Percentiles rank a stretch among this genome's conserved stretches.
Evolutionary conservation across 345 rosid species (phyloP).

Genomic region (Populus euphratica): DNA sequence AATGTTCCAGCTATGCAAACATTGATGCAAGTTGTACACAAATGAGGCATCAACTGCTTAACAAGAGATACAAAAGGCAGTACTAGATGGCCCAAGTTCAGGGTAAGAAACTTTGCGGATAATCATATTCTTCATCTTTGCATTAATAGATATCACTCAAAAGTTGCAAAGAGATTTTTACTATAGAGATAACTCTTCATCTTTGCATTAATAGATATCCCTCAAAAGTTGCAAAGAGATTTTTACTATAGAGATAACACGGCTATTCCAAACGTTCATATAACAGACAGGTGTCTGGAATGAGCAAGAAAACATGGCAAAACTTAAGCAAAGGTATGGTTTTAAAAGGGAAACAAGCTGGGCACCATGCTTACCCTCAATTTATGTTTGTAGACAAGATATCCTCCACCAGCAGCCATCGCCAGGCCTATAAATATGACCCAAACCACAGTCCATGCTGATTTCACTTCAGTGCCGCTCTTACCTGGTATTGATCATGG

Average conservation of each 20-base stretch:
- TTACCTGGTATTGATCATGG: constrained; percentile 50
- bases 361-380: constrained; percentile 59
- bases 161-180: neutral
- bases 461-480: constrained; percentile 58
- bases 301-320: neutral
- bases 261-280: neutral
- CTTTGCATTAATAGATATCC: neutral
- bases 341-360: neutral
- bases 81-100: neutral
- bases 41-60: neutral
- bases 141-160: neutral
- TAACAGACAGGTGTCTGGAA: neutral
- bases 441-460: constrained; percentile 95
- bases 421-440: constrained; percentile 73
- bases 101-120: neutral
- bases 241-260: neutral
- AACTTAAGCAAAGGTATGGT: neutral
- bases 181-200: neutral
- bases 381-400: constrained; percentile 83
- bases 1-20: neutral
- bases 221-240: neutral
- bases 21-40: neutral
- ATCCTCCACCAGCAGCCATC: constrained; percentile 78
- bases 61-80: neutral
- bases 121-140: neutral